phyloP scores from a whole-genome alignment of 345 rosid genomes.

The Eucalyptus rudis region DNA sequence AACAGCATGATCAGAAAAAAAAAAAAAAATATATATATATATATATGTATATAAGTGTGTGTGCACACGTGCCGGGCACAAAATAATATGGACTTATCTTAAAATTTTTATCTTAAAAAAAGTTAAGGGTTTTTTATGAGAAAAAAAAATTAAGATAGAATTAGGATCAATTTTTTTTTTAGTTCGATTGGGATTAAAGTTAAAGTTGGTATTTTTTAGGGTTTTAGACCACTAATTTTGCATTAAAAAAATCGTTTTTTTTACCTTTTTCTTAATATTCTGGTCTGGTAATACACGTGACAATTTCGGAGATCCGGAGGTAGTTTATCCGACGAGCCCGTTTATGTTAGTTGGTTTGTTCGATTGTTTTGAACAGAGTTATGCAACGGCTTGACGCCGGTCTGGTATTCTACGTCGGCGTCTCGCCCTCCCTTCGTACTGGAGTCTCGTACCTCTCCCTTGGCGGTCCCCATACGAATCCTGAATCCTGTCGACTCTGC shows the following conservation, averaged over 20 bases:
- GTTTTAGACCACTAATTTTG: background rate
- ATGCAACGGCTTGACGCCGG: background rate
- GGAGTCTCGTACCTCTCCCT: background rate
- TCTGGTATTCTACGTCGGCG: background rate
- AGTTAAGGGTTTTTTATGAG: accelerated
- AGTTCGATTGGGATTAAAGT: background rate
- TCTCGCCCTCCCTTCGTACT: no score
- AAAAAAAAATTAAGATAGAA: no score
- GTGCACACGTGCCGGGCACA: accelerated
- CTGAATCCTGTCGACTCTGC: background rate
- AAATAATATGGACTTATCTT: background rate
- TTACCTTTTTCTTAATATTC: background rate
- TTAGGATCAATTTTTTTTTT: background rate
- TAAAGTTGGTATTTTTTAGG: background rate
- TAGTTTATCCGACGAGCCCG: background rate
- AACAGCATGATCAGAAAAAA: no score
- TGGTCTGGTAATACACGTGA: background rate
- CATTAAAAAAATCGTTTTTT: background rate
- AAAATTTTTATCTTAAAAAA: no score
- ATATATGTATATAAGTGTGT: no score
- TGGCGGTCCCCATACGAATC: background rate
- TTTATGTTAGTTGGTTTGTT: background rate
- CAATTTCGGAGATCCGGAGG: background rate
- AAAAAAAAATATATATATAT: no score
- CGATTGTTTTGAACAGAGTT: background rate